phyloP scores from a whole-genome alignment of 768 basidiomycete species.

The Trichaptum fuscoviolaceum region DNA sequence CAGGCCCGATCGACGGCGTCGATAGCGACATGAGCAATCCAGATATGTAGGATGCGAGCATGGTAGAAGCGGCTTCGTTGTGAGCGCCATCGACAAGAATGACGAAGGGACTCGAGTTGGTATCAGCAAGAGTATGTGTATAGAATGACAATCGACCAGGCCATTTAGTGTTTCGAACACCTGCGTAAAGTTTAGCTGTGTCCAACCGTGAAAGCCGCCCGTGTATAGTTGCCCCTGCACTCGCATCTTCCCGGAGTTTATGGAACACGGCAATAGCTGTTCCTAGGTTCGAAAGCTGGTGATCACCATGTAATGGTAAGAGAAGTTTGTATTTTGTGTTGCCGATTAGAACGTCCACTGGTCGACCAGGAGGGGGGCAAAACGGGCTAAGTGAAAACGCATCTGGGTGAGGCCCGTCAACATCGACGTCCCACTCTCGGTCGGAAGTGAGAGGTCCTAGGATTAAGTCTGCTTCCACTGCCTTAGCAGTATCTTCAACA shows the following conservation, averaged over 20 bases:
- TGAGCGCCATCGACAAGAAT: constrained; percentile 92
- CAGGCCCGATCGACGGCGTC: constrained; percentile 8
- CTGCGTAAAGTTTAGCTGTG: constrained; percentile 8
- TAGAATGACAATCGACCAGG: constrained; percentile 80
- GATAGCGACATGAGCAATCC: constrained; percentile 28
- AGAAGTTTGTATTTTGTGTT: constrained; percentile 37
- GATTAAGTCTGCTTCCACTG: constrained; percentile 31
- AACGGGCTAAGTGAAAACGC: constrained; percentile 28
- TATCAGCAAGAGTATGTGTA: not conserved
- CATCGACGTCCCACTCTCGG: constrained; percentile 28
- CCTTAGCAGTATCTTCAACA: constrained; percentile 41
- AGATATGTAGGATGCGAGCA: constrained; percentile 62
- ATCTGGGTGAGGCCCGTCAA: constrained; percentile 29
- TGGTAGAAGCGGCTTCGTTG: constrained; percentile 71
- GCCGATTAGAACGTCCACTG: constrained; percentile 37
- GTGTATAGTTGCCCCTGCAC: not conserved
- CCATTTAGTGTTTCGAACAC: constrained; percentile 50
- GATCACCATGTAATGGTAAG: constrained; percentile 70
- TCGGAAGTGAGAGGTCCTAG: constrained; percentile 26
- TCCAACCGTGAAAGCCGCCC: constrained; percentile 4
- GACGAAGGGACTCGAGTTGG: constrained; percentile 25
- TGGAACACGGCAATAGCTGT: constrained; percentile 57
- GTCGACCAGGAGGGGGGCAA: constrained; percentile 33
- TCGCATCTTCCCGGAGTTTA: not conserved
- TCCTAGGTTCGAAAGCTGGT: constrained; percentile 84